These are phyloP conservation scores for Didymella segeticola DNA, from an alignment of 2,329 filamentous ascomycete genomes.

Conservation along the genomic window DNA sequence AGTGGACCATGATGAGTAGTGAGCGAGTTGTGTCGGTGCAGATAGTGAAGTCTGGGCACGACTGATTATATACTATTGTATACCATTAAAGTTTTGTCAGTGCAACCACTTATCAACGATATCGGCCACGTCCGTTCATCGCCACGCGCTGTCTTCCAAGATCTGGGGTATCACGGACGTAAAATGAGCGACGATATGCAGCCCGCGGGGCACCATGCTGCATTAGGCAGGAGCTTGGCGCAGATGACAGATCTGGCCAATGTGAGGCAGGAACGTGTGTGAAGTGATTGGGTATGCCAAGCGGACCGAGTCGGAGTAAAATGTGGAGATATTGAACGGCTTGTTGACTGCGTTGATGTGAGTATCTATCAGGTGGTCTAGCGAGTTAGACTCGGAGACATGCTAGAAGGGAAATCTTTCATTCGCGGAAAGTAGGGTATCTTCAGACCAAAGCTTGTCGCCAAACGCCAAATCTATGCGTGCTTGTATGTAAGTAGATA, in stretches of 20 bases:
- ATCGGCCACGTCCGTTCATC: slow-evolving; percentile 41
- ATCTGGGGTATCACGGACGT: slow-evolving; percentile 17
- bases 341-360: not conserved
- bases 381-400: not conserved
- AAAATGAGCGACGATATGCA: slow-evolving; percentile 18
- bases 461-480: slow-evolving; percentile 29
- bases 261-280: slow-evolving; percentile 17
- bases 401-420: slow-evolving; percentile 4
- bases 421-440: slow-evolving; percentile 34
- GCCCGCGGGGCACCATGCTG: slow-evolving; percentile 32
- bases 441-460: slow-evolving; percentile 29
- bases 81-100: not conserved
- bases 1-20: slow-evolving; percentile 28
- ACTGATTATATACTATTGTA: slow-evolving; percentile 14
- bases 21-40: not conserved
- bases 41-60: not conserved
- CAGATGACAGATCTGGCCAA: slow-evolving; percentile 5
- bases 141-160: slow-evolving; percentile 24
- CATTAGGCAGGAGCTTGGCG: slow-evolving; percentile 33
- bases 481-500: slow-evolving; percentile 12
- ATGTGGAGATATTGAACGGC: slow-evolving; percentile 19
- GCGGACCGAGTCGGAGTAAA: slow-evolving; percentile 11
- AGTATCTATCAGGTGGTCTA: not conserved
- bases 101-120: slow-evolving; percentile 20
- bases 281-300: slow-evolving; percentile 13